Evolutionary conservation across 805 yeast genomes (phyloP).

Genomic region (Kluyveromyces wickerhamii): DNA sequence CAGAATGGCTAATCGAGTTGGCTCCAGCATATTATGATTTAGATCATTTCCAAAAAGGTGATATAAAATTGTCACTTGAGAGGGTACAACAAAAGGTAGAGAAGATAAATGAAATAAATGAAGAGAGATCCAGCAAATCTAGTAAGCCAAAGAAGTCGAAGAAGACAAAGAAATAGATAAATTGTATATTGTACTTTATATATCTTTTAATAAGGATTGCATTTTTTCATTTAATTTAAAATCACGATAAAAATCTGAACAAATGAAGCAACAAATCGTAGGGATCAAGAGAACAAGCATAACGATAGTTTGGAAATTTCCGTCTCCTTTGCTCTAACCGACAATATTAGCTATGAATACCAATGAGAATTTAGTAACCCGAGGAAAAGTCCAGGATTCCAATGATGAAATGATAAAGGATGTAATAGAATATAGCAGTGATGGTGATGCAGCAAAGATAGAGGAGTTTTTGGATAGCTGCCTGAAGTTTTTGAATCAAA

Average conservation of each 20-base stretch:
- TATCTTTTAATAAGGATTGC: too few relatives aligned
- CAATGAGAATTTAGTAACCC: too few relatives aligned
- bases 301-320: too few relatives aligned
- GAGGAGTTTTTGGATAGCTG: constrained; percentile 1
- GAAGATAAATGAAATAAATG: constrained; percentile 32
- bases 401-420: not conserved
- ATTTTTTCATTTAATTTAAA: too few relatives aligned
- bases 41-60: constrained; percentile 61
- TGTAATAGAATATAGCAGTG: not conserved
- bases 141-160: constrained; percentile 19
- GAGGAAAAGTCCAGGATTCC: too few relatives aligned
- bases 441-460: not conserved
- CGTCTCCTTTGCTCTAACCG: too few relatives aligned
- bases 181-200: too few relatives aligned
- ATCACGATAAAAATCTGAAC: too few relatives aligned
- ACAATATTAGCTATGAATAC: too few relatives aligned
- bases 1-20: constrained; percentile 85
- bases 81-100: constrained; percentile 47
- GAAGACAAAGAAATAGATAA: constrained; percentile 4
- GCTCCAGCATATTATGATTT: constrained; percentile 61
- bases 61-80: constrained; percentile 59
- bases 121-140: constrained; percentile 15
- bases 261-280: too few relatives aligned
- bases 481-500: constrained; percentile 1
- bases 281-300: too few relatives aligned